Conservation (phyloP, 495 filamentous ascomycete species). For the Lophiotrema nucula region DNA sequence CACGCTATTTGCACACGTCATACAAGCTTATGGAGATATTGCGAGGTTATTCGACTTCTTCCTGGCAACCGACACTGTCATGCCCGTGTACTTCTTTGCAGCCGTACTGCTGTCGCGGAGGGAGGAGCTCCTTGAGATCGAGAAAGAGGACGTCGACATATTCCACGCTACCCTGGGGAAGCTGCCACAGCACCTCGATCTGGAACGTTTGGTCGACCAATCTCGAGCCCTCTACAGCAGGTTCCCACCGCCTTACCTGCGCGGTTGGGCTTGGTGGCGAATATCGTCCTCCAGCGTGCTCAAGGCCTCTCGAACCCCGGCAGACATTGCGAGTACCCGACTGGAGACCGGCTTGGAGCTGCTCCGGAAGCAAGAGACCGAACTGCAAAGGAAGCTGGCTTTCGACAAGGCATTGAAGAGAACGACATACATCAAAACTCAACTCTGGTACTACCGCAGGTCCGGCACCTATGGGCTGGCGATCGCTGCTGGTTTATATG, state of each 20-base stretch:
- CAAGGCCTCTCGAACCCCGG: constrained; percentile 66
- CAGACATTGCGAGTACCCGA: constrained; percentile 45
- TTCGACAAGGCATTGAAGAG: constrained; percentile 1
- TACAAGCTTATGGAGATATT: constrained; percentile 83
- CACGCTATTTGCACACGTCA: constrained; percentile 94
- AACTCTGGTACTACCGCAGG: constrained; percentile 24
- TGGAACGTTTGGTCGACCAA: constrained; percentile 70
- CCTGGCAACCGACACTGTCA: constrained; percentile 77
- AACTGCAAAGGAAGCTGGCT: constrained; percentile 53
- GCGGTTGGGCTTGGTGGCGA: constrained; percentile 59
- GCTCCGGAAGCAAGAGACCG: constrained; percentile 66
- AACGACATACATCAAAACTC: constrained; percentile 1
- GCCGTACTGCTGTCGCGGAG: constrained; percentile 68
- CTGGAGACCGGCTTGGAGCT: constrained; percentile 60
- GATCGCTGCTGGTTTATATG: constrained; percentile 26
- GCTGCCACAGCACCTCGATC: constrained; percentile 76
- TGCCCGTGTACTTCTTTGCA: constrained; percentile 87
- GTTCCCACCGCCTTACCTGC: constrained; percentile 72
- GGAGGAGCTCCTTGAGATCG: constrained; percentile 77
- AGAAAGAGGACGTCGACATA: constrained; percentile 87
- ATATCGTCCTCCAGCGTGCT: constrained; percentile 77
- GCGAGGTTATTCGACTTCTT: constrained; percentile 88
- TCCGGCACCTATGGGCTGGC: constrained; percentile 22
- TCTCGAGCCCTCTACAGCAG: constrained; percentile 61
- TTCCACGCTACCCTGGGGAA: constrained; percentile 85